A percentile compares a stretch with the other conserved stretches of the same genome.
Conservation (phyloP, 352 stramenopile species). For the Pythium coloratum region DNA sequence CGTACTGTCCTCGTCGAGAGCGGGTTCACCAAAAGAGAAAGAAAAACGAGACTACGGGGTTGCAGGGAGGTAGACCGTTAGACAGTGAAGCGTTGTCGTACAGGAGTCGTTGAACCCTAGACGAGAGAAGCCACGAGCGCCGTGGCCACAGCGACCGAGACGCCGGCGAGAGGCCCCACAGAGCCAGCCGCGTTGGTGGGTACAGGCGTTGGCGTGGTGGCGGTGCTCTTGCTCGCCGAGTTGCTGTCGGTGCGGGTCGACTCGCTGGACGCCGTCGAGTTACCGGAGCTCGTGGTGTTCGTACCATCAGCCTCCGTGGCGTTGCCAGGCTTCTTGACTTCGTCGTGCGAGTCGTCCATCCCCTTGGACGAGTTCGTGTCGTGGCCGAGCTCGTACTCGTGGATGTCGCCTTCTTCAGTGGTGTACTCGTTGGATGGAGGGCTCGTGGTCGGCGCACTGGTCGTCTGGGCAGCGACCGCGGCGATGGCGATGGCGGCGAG, state of each 20-base stretch:
- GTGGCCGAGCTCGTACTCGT: not conserved
- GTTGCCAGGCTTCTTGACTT: not conserved
- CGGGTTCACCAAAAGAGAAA: too few species aligned
- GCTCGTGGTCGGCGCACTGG: not conserved
- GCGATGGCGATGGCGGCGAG: not conserved
- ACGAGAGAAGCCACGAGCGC: not conserved
- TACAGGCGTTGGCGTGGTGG: not conserved
- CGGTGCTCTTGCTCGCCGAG: too few species aligned
- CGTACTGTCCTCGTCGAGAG: too few species aligned
- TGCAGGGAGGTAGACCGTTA: too few species aligned
- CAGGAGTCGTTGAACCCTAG: not conserved
- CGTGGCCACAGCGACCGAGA: not conserved
- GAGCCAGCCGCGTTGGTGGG: not conserved
- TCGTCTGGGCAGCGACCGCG: not conserved
- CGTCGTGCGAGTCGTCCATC: not conserved
- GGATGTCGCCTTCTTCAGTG: not conserved
- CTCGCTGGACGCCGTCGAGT: not conserved
- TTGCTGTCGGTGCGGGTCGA: too few species aligned
- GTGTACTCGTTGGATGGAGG: not conserved
- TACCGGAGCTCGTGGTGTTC: not conserved
- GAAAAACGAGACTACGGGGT: too few species aligned
- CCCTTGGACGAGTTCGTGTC: not conserved
- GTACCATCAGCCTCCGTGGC: not conserved
- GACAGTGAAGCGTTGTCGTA: too few species aligned
- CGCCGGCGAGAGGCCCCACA: not conserved